Evolutionary conservation across 148 eudicot genomes (phyloP).

Genomic region (Pharnaceum exiguum): DNA sequence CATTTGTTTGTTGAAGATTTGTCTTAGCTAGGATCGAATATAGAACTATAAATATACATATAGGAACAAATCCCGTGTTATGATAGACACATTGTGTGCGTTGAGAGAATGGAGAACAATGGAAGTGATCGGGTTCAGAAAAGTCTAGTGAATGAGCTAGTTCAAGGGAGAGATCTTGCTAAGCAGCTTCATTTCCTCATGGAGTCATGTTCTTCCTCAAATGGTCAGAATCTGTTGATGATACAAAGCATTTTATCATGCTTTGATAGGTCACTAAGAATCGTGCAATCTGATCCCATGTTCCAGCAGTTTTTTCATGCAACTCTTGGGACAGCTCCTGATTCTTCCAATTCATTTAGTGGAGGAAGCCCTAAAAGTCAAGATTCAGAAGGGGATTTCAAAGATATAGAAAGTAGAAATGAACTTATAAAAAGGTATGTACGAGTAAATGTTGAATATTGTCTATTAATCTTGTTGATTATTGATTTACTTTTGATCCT

Average conservation of each 20-base stretch:
- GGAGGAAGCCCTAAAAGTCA: conserved; percentile 32
- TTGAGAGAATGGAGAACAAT: conserved; percentile 18
- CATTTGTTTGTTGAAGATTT: too few species aligned
- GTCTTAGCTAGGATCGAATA: too few species aligned
- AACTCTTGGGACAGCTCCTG: background rate
- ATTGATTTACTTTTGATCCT: background rate
- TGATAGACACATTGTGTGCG: too few species aligned
- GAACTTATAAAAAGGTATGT: conserved; percentile 14
- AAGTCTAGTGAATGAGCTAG: conserved; percentile 20
- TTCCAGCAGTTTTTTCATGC: background rate
- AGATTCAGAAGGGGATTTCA: conserved; percentile 20
- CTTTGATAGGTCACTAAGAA: conserved; percentile 22
- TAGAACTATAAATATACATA: too few species aligned
- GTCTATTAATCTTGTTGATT: background rate
- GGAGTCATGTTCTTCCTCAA: background rate
- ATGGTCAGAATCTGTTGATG: conserved; percentile 14
- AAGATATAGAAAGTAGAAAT: conserved; percentile 15
- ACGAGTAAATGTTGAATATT: too few species aligned
- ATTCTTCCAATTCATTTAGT: conserved; percentile 21
- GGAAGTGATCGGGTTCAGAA: background rate
- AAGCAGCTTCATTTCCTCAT: conserved; percentile 21
- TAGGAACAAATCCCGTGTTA: too few species aligned
- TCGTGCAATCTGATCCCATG: conserved; percentile 9
- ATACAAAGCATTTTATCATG: conserved; percentile 18
- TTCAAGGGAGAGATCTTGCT: conserved; percentile 26